phyloP scores from a whole-genome alignment of 805 yeast species.

The Candida coquimbonensis region DNA sequence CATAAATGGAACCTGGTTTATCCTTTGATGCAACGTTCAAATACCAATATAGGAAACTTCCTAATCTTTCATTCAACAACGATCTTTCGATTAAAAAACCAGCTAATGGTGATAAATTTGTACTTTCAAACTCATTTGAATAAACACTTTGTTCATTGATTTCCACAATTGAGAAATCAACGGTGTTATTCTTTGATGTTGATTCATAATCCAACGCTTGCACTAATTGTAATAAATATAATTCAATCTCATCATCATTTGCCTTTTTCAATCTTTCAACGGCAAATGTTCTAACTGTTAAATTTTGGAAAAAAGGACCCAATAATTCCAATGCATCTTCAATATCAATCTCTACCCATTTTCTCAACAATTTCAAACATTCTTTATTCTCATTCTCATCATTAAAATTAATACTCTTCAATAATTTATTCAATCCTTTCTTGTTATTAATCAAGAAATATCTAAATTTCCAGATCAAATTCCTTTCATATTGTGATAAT shows the following conservation, averaged over 20 bases:
- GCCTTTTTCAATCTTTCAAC: conserved; percentile 77
- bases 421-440: conserved; percentile 68
- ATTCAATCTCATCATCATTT: conserved; percentile 68
- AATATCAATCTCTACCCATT: conserved; percentile 70
- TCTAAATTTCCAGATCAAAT: conserved; percentile 84
- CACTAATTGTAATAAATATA: conserved; percentile 82
- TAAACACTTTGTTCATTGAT: conserved; percentile 21
- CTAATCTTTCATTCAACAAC: conserved; percentile 54
- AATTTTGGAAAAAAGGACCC: conserved; percentile 69
- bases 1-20: conserved; percentile 37
- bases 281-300: conserved; percentile 77
- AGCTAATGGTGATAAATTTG: conserved; percentile 53
- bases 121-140: conserved; percentile 16
- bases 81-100: conserved; percentile 72
- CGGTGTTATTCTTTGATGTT: conserved; percentile 13
- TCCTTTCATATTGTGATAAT: conserved; percentile 75
- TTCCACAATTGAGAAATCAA: conserved; percentile 34
- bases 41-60: conserved; percentile 88
- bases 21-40: conserved; percentile 83
- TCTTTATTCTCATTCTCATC: conserved; percentile 76
- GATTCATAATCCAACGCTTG: conserved; percentile 82
- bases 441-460: conserved; percentile 69
- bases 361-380: conserved; percentile 63
- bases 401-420: conserved; percentile 84
- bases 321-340: conserved; percentile 83